Base-by-base conservation (phyloP, 2,329 filamentous ascomycete genomes). In the Curvularia hawaiiensis region DNA sequence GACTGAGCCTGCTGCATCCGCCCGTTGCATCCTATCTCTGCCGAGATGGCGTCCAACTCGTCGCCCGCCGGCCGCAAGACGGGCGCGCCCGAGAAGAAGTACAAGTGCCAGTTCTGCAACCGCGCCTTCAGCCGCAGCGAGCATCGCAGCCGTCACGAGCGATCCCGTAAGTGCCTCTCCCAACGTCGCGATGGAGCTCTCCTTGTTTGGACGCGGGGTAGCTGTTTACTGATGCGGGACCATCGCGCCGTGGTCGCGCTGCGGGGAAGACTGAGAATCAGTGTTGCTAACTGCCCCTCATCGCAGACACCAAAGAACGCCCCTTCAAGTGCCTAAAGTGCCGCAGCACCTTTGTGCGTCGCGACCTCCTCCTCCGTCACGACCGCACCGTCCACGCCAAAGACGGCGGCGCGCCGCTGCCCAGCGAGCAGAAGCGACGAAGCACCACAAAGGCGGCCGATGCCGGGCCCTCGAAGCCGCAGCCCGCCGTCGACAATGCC, bases 311-410 rank as follows among this genome's bases (percentile, higher is more conserved):
- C 64, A 99, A 99, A 81, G 95, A 98, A 80, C 89, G 95, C 63
- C 95, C 95, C 38, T 99, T 99, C 85, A 98, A 98, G 79, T 99
- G 95, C 80, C 85, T 92, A 82, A 99, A 99, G 82, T 99, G 95
- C 79, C 87, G 93, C 74, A 97, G 93, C 83, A 99, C 95, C 61
- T 99, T 99, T 77, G 95, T 99, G 71, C 91, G 95, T 77, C 91
- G 95, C 79, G 95, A 99, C 80, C 85, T 99, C 62, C 88, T 99
- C 52, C 88, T 99, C 67, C 90, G 95, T 77, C 95, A 99, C 82
- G 95, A 99, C 79, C 91, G 95, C 72, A 99, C 95, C 65, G 95
- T 99, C 64, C 95, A 99, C 80, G 95, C 95, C 62, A 98, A 98
- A 81, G 95, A 99, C 81, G 94, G 94, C 68, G 94, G 95, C 66